Evolutionary conservation across 768 basidiomycete genomes (phyloP), one percentile per base, ranked within the genome.

Genomic region (Macrocybe gigantea): DNA sequence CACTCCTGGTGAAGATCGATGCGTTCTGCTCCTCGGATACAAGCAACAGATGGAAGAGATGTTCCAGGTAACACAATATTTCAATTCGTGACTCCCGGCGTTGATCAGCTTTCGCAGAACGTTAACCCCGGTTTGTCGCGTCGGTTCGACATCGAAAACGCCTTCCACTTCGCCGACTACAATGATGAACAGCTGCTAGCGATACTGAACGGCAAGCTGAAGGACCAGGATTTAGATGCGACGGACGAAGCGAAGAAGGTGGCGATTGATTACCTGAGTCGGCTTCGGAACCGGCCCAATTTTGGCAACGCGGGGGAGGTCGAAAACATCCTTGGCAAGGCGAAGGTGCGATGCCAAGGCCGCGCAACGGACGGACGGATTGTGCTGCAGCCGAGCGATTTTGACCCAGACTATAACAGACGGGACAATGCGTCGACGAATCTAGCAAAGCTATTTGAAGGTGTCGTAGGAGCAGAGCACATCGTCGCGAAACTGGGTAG

Each of bases 141-240:
- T 22, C 80, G 85, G 0, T 87, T 87, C 58, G 73, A 74, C 8
- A 80, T 85, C 30, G 85, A 85, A 47, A 71, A 83, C 39, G 79
- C 84, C 0, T 86, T 85, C 68, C 62, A 66, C n/a, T 86, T 85
- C 51, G 76, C 82, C 31, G 81, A 87, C 58, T 87, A 82, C 56
- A 73, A 63, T 6, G 72, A 80, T 47, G 36, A 64, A 0, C 77
- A 85, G 52, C 64, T 87, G 0, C 61, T 64, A 34, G 53, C 74
- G 7, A 77, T 81, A 32, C 62, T 87, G 13, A 60, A 83, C 6
- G 56, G 65, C 43, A 87, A 86, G 54, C 65, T 87, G 35, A 72
- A 73, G 49, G 53, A 70, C 5, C 80, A 83, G 51, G 73, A 85
- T 50, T 70, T 86, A 1, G 57, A 52, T 1, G 83, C 83, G 1